Percentiles rank a stretch among this genome's conserved stretches.
These are phyloP conservation scores for Candida germanica DNA, from an alignment of 805 yeast genomes.

Conservation along the genomic window DNA sequence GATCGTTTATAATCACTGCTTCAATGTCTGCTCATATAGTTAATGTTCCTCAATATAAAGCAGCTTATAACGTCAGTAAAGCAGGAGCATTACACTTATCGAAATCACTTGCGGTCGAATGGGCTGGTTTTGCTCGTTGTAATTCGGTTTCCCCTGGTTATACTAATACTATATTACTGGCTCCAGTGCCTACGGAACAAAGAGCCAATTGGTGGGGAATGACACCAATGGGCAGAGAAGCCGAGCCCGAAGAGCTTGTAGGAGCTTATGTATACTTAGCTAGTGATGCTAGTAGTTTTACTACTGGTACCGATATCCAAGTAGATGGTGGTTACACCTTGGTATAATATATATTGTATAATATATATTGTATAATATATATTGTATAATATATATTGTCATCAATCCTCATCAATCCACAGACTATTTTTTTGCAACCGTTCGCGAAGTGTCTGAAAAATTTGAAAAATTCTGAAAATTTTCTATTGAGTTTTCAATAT, in stretches of 20 bases:
- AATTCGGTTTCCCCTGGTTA: constrained; percentile 40
- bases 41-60: constrained; percentile 38
- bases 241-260: constrained; percentile 38
- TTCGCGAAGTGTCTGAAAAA: too few species aligned
- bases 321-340: constrained; percentile 46
- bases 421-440: constrained; percentile 1
- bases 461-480: too few species aligned
- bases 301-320: constrained; percentile 44
- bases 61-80: constrained; percentile 42
- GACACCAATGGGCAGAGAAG: constrained; percentile 47
- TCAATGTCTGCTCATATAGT: constrained; percentile 41
- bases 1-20: constrained; percentile 35
- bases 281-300: constrained; percentile 41
- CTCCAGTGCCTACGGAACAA: constrained; percentile 30
- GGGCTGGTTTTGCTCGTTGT: constrained; percentile 41
- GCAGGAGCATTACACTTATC: constrained; percentile 38
- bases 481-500: too few species aligned
- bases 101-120: constrained; percentile 38
- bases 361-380: too few species aligned
- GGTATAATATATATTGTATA: constrained; percentile 2
- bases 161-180: constrained; percentile 12
- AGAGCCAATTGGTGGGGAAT: constrained; percentile 39
- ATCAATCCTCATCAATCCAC: too few species aligned
- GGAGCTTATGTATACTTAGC: constrained; percentile 47
- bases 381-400: too few species aligned